A percentile compares a stretch with the other conserved stretches of the same genome.
Conservation (phyloP, 176 grass and related monocot genomes). For the Carex cristatella region DNA sequence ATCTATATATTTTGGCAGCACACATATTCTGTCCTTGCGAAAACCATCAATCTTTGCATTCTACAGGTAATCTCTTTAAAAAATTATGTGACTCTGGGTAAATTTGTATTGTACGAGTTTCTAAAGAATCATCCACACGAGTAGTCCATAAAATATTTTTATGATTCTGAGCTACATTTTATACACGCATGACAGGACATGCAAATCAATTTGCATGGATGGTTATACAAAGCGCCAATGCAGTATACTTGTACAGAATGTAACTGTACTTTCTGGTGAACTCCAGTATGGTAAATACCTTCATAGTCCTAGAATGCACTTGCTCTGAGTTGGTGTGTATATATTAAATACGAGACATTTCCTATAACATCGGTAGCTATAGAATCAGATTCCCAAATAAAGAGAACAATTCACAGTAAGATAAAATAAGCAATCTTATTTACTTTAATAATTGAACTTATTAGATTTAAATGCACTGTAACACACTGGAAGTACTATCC, state of each 20-base stretch:
- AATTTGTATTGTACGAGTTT: background rate
- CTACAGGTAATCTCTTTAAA: constrained; percentile 47
- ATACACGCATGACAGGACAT: background rate
- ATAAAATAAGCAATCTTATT: background rate
- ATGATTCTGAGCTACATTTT: background rate
- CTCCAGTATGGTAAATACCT: background rate
- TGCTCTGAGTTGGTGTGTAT: background rate
- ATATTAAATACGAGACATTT: background rate
- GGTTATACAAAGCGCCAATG: background rate
- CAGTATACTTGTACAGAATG: background rate
- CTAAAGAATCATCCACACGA: background rate
- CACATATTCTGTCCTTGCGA: constrained; percentile 60
- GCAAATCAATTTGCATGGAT: constrained; percentile 4
- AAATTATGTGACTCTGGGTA: background rate
- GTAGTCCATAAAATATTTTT: background rate
- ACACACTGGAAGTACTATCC: background rate
- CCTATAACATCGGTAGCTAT: background rate
- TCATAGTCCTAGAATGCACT: background rate
- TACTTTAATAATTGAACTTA: background rate
- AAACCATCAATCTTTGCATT: constrained; percentile 72
- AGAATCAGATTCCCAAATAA: background rate
- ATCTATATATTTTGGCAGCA: constrained; percentile 33
- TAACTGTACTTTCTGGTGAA: background rate
- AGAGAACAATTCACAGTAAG: background rate
- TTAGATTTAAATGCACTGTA: background rate